phyloP scores from a whole-genome alignment of 495 filamentous ascomycete species.

The Apodospora peruviana region DNA sequence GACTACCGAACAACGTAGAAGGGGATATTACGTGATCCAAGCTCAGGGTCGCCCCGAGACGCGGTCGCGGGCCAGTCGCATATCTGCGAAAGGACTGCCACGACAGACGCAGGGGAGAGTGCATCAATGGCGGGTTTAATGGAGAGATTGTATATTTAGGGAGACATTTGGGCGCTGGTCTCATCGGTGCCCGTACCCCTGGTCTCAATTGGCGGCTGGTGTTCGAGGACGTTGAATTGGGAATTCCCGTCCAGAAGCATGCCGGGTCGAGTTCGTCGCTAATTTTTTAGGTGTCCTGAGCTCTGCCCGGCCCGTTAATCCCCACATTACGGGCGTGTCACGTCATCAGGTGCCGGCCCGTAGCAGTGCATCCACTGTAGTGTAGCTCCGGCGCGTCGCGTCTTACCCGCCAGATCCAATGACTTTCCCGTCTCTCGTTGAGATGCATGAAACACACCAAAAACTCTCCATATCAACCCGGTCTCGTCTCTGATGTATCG shows the following conservation, averaged over 20 bases:
- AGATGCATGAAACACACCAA: not conserved
- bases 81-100: slow-evolving; percentile 32
- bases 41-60: slow-evolving; percentile 35
- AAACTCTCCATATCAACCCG: not conserved
- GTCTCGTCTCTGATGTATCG: not conserved
- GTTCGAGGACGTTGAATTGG: not conserved
- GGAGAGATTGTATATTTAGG: not conserved
- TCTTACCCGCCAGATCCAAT: not conserved
- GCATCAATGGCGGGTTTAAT: slow-evolving; percentile 21
- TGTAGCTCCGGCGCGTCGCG: too few relatives aligned
- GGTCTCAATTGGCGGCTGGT: not conserved
- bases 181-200: not conserved
- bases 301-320: not conserved
- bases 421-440: not conserved
- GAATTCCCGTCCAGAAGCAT: too few relatives aligned
- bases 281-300: too few relatives aligned
- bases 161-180: not conserved
- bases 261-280: too few relatives aligned
- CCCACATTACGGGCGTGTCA: not conserved
- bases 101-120: slow-evolving; percentile 14
- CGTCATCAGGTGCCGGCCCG: not conserved
- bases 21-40: slow-evolving; percentile 51
- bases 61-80: slow-evolving; percentile 29
- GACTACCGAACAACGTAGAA: too few relatives aligned
- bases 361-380: not conserved